phyloP scores from a whole-genome alignment of 2,329 filamentous ascomycete genomes.

The Exophiala spinifera region DNA sequence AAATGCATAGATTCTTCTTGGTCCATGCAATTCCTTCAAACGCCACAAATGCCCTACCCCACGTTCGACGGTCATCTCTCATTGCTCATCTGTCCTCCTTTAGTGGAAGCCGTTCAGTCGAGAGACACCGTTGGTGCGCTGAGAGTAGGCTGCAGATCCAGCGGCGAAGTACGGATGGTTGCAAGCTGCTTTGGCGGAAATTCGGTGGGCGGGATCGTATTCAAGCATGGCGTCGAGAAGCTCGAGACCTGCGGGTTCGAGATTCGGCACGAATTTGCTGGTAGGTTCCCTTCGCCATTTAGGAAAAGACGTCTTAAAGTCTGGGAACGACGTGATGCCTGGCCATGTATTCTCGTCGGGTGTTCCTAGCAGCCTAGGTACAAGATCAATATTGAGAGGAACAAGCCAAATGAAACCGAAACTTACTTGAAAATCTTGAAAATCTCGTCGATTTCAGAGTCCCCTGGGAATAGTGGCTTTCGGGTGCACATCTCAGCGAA shows the following conservation, averaged over 20 bases:
- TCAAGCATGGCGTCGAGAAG: constrained; percentile 67
- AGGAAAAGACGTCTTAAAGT: constrained; percentile 88
- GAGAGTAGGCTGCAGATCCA: constrained; percentile 48
- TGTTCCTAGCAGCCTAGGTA: constrained; percentile 70
- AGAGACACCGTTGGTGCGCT: constrained; percentile 31
- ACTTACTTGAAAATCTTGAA: constrained; percentile 87
- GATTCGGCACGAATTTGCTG: constrained; percentile 63
- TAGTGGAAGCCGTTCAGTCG: constrained; percentile 40
- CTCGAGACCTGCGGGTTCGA: constrained; percentile 60
- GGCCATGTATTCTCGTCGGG: constrained; percentile 81
- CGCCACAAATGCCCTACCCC: not conserved
- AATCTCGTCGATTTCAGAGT: constrained; percentile 90
- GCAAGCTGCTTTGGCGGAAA: constrained; percentile 85
- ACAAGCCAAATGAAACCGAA: not conserved
- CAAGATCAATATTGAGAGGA: constrained; percentile 20
- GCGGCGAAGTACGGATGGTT: constrained; percentile 76
- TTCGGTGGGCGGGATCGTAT: constrained; percentile 81
- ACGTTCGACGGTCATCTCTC: not conserved
- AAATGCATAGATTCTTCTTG: constrained; percentile 9
- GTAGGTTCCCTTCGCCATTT: constrained; percentile 77
- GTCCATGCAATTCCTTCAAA: not conserved
- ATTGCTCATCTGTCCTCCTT: constrained; percentile 12
- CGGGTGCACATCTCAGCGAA: constrained; percentile 96
- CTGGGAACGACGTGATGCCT: constrained; percentile 88
- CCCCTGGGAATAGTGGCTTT: constrained; percentile 87